Evolutionary conservation across 225 moss, liverwort and hornwort genomes (phyloP).

Genomic region (Polytrichum commune): DNA sequence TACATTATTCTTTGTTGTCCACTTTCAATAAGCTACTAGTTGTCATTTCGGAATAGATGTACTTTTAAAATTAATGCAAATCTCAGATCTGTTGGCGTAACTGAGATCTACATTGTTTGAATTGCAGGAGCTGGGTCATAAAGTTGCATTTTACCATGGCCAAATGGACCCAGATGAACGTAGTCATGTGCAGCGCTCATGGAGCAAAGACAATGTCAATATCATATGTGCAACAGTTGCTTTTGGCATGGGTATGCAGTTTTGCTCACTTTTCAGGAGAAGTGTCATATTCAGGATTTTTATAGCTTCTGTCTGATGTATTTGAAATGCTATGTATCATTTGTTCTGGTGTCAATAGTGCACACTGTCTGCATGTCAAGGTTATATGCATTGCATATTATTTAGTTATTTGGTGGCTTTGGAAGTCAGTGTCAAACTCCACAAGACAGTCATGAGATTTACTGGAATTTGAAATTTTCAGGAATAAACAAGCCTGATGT

Average conservation of each 20-base stretch:
- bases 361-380: no score
- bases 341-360: no score
- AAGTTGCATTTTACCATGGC: slow-evolving; percentile 91
- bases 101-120: slow-evolving; percentile 16
- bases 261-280: no score
- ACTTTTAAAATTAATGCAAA: no score
- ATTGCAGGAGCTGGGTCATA: slow-evolving; percentile 79
- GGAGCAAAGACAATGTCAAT: slow-evolving; percentile 95
- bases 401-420: neutral
- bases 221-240: slow-evolving; percentile 98
- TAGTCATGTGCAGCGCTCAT: slow-evolving; percentile 79
- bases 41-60: no score
- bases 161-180: slow-evolving; percentile 86
- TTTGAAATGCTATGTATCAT: no score
- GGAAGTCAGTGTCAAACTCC: neutral
- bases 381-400: no score
- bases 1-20: no score
- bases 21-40: no score
- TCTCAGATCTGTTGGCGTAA: no score
- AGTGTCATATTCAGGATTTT: no score
- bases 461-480: slow-evolving; percentile 20
- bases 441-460: neutral
- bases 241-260: slow-evolving; percentile 88
- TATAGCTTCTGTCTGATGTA: no score
- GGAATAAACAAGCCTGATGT: slow-evolving; percentile 99